Evolutionary conservation across 1,284 basidiomycete genomes (phyloP).

Genomic region (Heimioporus retisporus): DNA sequence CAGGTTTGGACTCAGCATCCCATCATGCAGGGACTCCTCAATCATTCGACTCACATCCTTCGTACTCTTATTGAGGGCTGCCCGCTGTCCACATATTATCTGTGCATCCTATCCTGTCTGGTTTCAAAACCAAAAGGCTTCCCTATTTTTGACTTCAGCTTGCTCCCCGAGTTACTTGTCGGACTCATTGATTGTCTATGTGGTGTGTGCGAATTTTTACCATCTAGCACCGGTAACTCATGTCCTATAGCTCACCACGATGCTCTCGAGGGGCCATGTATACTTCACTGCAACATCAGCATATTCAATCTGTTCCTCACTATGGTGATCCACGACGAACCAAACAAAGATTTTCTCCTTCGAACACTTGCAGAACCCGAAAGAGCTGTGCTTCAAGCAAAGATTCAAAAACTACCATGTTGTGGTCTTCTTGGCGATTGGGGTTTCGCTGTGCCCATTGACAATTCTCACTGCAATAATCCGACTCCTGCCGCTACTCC

Average conservation of each 20-base stretch:
- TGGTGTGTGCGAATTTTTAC: background rate
- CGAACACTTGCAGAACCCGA: background rate
- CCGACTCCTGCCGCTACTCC: background rate
- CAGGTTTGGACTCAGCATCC: conserved; percentile 15
- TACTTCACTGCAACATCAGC: conserved; percentile 19
- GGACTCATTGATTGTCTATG: conserved; percentile 11
- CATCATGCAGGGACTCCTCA: background rate
- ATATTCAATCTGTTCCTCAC: conserved; percentile 16
- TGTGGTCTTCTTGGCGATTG: conserved; percentile 14
- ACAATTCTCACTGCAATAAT: background rate
- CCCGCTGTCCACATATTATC: background rate
- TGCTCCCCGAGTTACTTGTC: conserved; percentile 4
- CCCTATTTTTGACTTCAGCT: conserved; percentile 12
- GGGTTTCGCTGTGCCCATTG: conserved; percentile 5
- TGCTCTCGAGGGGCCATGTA: background rate
- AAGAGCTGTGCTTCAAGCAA: background rate
- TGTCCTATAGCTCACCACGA: conserved; percentile 8
- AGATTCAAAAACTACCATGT: background rate
- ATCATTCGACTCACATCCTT: conserved; percentile 11
- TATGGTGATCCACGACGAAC: background rate
- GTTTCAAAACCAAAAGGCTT: conserved; percentile 9
- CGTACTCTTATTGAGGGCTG: background rate
- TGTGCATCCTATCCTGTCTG: conserved; percentile 4
- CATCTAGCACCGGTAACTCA: too few species aligned
- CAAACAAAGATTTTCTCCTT: background rate